Evolutionary conservation across 805 yeast genomes (phyloP), one percentile per base, ranked within the genome.

Genomic region (Wickerhamiella siamensis): DNA sequence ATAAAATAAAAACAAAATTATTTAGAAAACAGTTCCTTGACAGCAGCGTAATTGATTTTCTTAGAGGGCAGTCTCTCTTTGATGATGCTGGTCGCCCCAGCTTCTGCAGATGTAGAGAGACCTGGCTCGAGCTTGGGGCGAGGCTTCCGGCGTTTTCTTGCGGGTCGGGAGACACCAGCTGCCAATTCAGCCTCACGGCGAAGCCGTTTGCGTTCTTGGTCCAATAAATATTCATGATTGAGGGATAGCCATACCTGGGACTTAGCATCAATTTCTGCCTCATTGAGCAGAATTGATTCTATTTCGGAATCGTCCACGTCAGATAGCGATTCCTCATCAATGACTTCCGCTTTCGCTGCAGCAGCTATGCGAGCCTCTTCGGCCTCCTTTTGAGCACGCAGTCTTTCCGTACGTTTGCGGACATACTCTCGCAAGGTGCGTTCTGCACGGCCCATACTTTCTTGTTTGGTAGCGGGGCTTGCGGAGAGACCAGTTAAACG

Each of bases 191-290:
- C 91, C 56, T 86, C 94, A 40, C 71, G 70, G 57, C 87, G 83
- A 45, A 88, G 66, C 47, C 87, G 66, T 55, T 83, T 86, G 51
- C 75, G 74, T 52, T 88, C 96, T 60, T 84, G 94, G 38, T 80
- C 91, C 6, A 83, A 57, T 42, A 91, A 62, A 55, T 74, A 91
- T 22, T 87, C 97, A 45, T 81, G 82, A 59, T 93, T 87, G 32
- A 83, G 67, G 2, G 91, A 87, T 41, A 81, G 76, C 97, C 98
- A 91, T 3, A 87, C 74, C 45, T 80, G 69, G 50, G 84, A 87
- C 58, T 88, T 91, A 48, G 79, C 57, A 43, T 64, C 69, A 9
- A 77, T 69, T 47, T 87, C 95, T 39, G 78, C 84, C 41, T 71
- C 76, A 2, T 72, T 69, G 38, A 91, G 65, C 34, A 83, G 54